phyloP scores from a whole-genome alignment of 129 eudicot genomes.

The Scalesia atractyloides region DNA sequence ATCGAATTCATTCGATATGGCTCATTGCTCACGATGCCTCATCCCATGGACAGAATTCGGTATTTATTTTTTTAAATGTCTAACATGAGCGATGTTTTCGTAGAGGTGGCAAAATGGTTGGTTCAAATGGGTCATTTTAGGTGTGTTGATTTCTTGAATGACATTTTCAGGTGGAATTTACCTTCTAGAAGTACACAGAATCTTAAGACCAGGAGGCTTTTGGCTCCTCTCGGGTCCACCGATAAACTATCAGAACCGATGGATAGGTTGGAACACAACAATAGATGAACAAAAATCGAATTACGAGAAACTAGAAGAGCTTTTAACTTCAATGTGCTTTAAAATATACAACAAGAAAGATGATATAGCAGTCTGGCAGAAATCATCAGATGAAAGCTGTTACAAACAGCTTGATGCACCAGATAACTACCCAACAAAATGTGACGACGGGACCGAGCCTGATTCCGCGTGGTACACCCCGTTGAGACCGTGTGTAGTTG shows the following conservation, averaged over 20 bases:
- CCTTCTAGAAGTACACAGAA: constrained; percentile 88
- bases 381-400: constrained; percentile 69
- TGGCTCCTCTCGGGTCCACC: constrained; percentile 99
- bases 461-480: constrained; percentile 99
- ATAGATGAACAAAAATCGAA: constrained; percentile 72
- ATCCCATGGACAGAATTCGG: constrained; percentile 99
- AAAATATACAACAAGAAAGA: constrained; percentile 72
- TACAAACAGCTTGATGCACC: constrained; percentile 75
- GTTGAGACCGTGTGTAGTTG: constrained; percentile 82
- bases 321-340: constrained; percentile 89
- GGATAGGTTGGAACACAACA: constrained; percentile 98
- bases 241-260: constrained; percentile 71
- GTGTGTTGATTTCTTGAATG: constrained; percentile 9
- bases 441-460: constrained; percentile 95
- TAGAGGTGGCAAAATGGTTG: constrained; percentile 2
- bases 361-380: constrained; percentile 98
- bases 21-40: constrained; percentile 99
- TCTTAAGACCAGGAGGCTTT: constrained; percentile 95
- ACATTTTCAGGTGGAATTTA: constrained; percentile 80
- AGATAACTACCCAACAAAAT: constrained; percentile 82
- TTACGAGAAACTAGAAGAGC: constrained; percentile 71
- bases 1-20: constrained; percentile 95
- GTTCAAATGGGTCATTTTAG: neutral
- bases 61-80: constrained; percentile 27
- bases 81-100: neutral